These are phyloP conservation scores for Elasticomyces elasticus DNA, from an alignment of 495 filamentous ascomycete genomes.

Conservation along the genomic window DNA sequence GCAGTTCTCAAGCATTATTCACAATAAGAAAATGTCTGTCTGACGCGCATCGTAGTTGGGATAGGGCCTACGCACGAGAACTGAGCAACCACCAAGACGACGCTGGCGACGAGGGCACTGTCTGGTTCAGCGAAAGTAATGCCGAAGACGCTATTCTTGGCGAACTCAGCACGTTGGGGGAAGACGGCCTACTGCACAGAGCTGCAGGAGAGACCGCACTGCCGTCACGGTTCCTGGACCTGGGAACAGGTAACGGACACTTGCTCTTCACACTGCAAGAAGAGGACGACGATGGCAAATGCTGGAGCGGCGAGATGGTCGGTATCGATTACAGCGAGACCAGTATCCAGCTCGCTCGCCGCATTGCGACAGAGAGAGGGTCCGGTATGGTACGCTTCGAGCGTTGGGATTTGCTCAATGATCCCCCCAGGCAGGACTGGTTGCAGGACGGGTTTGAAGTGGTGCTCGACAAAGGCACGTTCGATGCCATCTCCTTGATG, in stretches of 20 bases:
- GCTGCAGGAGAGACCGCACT: slow-evolving; percentile 3
- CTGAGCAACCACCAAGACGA: slow-evolving; percentile 50
- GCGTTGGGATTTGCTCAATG: slow-evolving; percentile 65
- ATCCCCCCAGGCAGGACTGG: slow-evolving; percentile 27
- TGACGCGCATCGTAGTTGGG: slow-evolving; percentile 46
- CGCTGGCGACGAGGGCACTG: slow-evolving; percentile 54
- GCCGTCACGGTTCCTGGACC: slow-evolving; percentile 49
- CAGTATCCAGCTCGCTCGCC: slow-evolving; percentile 60
- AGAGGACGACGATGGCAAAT: slow-evolving; percentile 33
- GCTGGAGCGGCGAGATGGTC: slow-evolving; percentile 53
- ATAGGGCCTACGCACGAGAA: slow-evolving; percentile 52
- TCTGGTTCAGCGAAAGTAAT: slow-evolving; percentile 67
- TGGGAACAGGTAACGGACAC: slow-evolving; percentile 89
- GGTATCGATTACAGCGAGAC: slow-evolving; percentile 77
- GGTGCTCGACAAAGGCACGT: slow-evolving; percentile 92
- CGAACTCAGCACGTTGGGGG: slow-evolving; percentile 39
- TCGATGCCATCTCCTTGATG: slow-evolving; percentile 82
- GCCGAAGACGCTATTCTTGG: slow-evolving; percentile 52
- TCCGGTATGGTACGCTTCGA: slow-evolving; percentile 46
- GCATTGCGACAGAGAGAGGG: slow-evolving; percentile 22
- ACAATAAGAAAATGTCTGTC: background rate
- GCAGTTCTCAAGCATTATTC: background rate
- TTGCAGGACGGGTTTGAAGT: slow-evolving; percentile 61
- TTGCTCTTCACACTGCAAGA: slow-evolving; percentile 67
- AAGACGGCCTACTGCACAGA: slow-evolving; percentile 19